These are phyloP conservation scores for Lodderomyces elongisporus DNA, from an alignment of 1,139 yeast species.

Conservation along the genomic window DNA sequence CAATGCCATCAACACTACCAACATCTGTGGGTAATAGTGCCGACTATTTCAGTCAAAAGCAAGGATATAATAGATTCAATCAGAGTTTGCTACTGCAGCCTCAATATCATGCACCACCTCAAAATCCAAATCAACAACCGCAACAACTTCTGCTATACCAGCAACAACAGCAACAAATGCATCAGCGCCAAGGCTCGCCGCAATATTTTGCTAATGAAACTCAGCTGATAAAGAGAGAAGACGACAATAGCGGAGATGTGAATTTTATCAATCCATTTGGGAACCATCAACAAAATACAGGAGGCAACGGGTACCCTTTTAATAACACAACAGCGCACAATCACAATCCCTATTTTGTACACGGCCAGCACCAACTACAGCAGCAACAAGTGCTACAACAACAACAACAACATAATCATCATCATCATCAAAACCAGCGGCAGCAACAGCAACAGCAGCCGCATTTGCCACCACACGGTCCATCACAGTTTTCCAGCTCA, in stretches of 20 bases:
- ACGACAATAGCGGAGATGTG: constrained; percentile 14
- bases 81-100: constrained; percentile 3
- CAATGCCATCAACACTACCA: constrained; percentile 13
- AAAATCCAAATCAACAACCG: constrained; percentile 3
- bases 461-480: neutral
- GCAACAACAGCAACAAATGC: constrained; percentile 3
- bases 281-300: constrained; percentile 7
- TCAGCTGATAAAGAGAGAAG: constrained; percentile 12
- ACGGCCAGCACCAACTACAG: constrained; percentile 8
- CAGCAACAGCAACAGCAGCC: neutral
- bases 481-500: neutral
- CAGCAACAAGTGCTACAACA: constrained; percentile 5
- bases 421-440: neutral
- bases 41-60: constrained; percentile 15
- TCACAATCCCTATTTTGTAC: too few relatives aligned
- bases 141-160: constrained; percentile 6
- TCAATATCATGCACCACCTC: constrained; percentile 3
- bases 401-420: too few relatives aligned
- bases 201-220: constrained; percentile 3
- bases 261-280: constrained; percentile 22
- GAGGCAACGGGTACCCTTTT: constrained; percentile 1
- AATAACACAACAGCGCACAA: too few relatives aligned
- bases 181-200: constrained; percentile 3
- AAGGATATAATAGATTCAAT: neutral
- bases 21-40: too few relatives aligned